A percentile compares a stretch with the other conserved stretches of the same genome.
Evolutionary conservation across 2,329 filamentous ascomycete species (phyloP).

Genomic region (Trichoderma atroviride): DNA sequence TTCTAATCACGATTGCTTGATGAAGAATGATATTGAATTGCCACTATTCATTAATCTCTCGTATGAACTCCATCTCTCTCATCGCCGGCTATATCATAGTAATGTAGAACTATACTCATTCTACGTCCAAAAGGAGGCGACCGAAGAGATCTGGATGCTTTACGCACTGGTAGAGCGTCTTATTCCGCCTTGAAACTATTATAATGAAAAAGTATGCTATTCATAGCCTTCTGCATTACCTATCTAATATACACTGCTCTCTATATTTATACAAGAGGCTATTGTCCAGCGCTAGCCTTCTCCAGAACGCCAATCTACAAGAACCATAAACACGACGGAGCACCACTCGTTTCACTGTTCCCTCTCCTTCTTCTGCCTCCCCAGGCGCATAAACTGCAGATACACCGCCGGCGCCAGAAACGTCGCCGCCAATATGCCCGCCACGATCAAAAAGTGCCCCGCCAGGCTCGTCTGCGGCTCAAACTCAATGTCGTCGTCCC

Average conservation of each 20-base stretch:
- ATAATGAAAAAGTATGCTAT: background rate
- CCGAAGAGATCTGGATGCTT: background rate
- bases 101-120: background rate
- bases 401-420: slow-evolving; percentile 50
- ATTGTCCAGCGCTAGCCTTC: background rate
- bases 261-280: background rate
- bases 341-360: slow-evolving; percentile 15
- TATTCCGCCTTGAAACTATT: background rate
- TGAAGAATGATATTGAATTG: background rate
- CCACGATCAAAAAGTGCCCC: slow-evolving; percentile 55
- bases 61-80: background rate
- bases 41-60: background rate
- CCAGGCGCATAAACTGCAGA: slow-evolving; percentile 42
- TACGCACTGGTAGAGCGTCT: background rate
- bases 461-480: slow-evolving; percentile 47
- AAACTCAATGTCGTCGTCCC: slow-evolving; percentile 41
- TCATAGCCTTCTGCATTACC: background rate
- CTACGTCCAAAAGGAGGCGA: background rate
- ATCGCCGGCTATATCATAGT: background rate
- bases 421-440: slow-evolving; percentile 50
- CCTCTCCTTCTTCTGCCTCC: slow-evolving; percentile 35
- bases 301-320: background rate
- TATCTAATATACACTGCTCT: background rate
- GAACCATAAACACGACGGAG: background rate
- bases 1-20: background rate